phyloP scores from a whole-genome alignment of 371 early-diverging fungal species.

The Blakeslea trispora region DNA sequence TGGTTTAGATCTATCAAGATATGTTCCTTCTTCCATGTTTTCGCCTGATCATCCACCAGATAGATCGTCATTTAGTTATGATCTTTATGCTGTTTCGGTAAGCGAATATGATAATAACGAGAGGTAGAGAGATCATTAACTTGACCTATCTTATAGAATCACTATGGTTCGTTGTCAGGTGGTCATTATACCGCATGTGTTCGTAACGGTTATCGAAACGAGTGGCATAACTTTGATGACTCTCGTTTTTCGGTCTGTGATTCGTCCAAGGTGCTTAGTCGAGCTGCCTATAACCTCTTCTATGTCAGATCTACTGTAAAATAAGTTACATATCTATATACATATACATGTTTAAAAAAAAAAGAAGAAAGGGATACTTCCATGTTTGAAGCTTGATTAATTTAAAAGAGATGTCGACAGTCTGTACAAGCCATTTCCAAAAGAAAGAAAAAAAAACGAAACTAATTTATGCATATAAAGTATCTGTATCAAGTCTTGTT shows the following conservation, averaged over 20 bases:
- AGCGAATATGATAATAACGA: constrained; percentile 13
- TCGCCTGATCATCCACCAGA: constrained; percentile 10
- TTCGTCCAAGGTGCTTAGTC: constrained; percentile 65
- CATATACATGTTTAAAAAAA: too few species aligned
- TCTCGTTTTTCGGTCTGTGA: constrained; percentile 74
- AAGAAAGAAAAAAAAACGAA: too few species aligned
- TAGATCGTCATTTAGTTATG: constrained; percentile 56
- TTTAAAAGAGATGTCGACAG: too few species aligned
- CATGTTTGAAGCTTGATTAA: too few species aligned
- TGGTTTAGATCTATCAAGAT: constrained; percentile 35
- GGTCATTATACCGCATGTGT: constrained; percentile 97
- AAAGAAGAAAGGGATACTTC: too few species aligned
- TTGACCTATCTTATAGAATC: constrained; percentile 58
- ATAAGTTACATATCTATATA: constrained; percentile 12
- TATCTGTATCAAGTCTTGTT: too few species aligned
- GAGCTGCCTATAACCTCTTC: constrained; percentile 45
- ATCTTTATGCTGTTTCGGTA: constrained; percentile 90
- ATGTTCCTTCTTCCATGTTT: constrained; percentile 43
- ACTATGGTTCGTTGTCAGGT: constrained; percentile 88
- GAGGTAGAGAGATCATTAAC: neutral
- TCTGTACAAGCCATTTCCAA: too few species aligned
- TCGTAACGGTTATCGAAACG: constrained; percentile 69
- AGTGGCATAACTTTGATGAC: constrained; percentile 96
- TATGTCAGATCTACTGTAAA: constrained; percentile 35
- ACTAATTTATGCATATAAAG: too few species aligned